phyloP scores from a whole-genome alignment of 176 grass and related monocot genomes.

The Hyparrhenia diplandra region DNA sequence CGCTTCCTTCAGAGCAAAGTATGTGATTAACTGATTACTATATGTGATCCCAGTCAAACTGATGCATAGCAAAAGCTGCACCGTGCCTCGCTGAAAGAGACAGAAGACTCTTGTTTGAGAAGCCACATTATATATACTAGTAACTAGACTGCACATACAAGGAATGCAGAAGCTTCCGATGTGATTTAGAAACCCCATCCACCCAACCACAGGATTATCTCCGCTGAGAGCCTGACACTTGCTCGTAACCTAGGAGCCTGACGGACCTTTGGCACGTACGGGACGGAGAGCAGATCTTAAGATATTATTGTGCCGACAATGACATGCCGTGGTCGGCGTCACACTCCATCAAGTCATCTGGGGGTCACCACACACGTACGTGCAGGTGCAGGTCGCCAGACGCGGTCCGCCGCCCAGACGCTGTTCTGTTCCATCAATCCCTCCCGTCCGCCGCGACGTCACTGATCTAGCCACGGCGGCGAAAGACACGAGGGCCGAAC shows the following conservation, averaged over 20 bases:
- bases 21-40: not conserved
- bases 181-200: too few relatives aligned
- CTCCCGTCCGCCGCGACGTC: not conserved
- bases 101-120: not conserved
- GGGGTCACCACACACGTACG: not conserved
- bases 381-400: not conserved
- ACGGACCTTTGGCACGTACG: not conserved
- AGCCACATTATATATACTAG: not conserved
- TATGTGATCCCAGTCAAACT: not conserved
- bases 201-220: too few relatives aligned
- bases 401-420: not conserved
- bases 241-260: not conserved
- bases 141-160: too few relatives aligned
- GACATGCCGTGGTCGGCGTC: conserved; percentile 8
- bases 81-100: not conserved
- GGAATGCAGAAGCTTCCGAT: conserved; percentile 3
- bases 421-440: not conserved
- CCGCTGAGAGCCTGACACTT: not conserved
- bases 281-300: not conserved
- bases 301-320: not conserved
- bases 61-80: not conserved
- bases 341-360: not conserved
- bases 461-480: not conserved
- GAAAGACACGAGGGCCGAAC: not conserved
- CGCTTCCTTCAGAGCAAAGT: conserved; percentile 26